phyloP scores from a whole-genome alignment of 306 rosid genomes.

The Casuarina equisetifolia region DNA sequence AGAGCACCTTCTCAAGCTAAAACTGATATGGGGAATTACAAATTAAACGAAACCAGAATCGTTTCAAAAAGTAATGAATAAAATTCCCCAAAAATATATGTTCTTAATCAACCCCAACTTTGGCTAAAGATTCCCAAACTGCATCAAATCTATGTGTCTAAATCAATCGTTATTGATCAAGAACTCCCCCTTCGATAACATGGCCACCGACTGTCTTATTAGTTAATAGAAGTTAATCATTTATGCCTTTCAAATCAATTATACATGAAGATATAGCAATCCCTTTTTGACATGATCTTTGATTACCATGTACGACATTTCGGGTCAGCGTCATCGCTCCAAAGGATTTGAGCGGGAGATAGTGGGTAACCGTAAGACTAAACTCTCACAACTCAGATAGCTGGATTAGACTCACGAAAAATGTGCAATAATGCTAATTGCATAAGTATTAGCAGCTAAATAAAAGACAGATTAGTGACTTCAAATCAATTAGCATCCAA shows the following conservation, averaged over 20 bases:
- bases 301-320: not conserved
- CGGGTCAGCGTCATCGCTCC: not conserved
- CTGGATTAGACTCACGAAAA: not conserved
- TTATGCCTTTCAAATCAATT: not conserved
- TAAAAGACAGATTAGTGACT: constrained; percentile 29
- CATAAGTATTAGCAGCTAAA: constrained; percentile 13
- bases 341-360: not conserved
- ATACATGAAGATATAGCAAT: not conserved
- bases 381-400: not conserved
- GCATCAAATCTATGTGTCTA: no score
- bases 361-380: not conserved
- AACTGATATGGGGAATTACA: not conserved
- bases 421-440: not conserved
- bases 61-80: not conserved
- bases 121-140: no score
- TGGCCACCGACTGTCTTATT: not conserved
- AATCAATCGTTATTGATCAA: not conserved
- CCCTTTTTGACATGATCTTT: no score
- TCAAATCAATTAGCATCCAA: constrained; percentile 32
- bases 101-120: no score
- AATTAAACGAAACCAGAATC: not conserved
- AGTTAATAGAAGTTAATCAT: not conserved
- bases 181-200: not conserved
- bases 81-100: not conserved
- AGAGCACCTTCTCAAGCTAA: not conserved